phyloP scores from a whole-genome alignment of 2,329 filamentous ascomycete genomes.

The Madurella mycetomatis region DNA sequence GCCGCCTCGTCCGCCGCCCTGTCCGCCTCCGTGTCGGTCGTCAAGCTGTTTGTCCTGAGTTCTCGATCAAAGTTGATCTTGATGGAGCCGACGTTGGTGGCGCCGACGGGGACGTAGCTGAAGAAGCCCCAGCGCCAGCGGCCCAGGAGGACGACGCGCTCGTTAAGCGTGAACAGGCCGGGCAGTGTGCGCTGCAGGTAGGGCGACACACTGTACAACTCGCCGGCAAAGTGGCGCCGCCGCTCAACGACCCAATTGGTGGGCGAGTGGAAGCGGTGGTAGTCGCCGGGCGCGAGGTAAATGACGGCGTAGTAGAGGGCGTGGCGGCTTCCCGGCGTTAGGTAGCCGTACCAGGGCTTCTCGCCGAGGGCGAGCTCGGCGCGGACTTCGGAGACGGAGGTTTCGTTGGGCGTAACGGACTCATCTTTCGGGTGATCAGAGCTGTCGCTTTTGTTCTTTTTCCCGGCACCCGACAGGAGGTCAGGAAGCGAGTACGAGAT shows the following conservation, averaged over 20 bases:
- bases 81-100: slow-evolving; percentile 96
- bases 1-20: slow-evolving; percentile 76
- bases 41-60: slow-evolving; percentile 84
- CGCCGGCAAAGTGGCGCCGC: slow-evolving; percentile 94
- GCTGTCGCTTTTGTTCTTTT: slow-evolving; percentile 33
- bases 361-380: slow-evolving; percentile 75
- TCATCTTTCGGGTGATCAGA: slow-evolving; percentile 62
- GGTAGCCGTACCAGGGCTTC: slow-evolving; percentile 65
- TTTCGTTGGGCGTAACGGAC: slow-evolving; percentile 60
- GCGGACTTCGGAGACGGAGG: slow-evolving; percentile 77
- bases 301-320: slow-evolving; percentile 90
- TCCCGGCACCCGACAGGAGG: slow-evolving; percentile 69
- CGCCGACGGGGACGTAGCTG: slow-evolving; percentile 89
- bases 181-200: slow-evolving; percentile 91
- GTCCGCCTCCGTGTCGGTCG: slow-evolving; percentile 89
- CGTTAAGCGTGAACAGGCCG: slow-evolving; percentile 93
- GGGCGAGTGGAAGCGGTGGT: slow-evolving; percentile 96
- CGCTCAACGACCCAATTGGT: slow-evolving; percentile 92
- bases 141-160: slow-evolving; percentile 88
- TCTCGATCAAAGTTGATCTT: slow-evolving; percentile 96
- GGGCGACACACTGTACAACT: slow-evolving; percentile 90
- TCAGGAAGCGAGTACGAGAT: slow-evolving; percentile 91
- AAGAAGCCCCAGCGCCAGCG: slow-evolving; percentile 98
- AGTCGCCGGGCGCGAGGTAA: slow-evolving; percentile 95
- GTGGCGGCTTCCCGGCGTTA: slow-evolving; percentile 58